A percentile compares a stretch with the other conserved stretches of the same genome.
Conservation (phyloP, 208 protist species). For the Acanthamoeba culbertsoni region DNA sequence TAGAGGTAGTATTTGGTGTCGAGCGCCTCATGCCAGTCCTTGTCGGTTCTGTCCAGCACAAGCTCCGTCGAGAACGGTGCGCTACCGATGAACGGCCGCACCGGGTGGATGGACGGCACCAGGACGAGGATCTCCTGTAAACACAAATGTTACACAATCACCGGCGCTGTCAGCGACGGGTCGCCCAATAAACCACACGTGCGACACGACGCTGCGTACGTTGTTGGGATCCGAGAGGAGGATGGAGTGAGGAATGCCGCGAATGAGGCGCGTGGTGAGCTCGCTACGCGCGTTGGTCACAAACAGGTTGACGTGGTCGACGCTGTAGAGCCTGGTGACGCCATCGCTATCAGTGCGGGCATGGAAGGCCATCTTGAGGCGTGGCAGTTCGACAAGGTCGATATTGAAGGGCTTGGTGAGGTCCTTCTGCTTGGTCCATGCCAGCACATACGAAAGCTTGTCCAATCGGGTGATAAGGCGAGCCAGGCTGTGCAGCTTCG, state of each 20-base stretch:
- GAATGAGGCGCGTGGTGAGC: slow-evolving; percentile 53
- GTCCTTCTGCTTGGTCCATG: slow-evolving; percentile 81
- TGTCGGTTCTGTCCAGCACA: slow-evolving; percentile 84
- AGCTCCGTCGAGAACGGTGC: slow-evolving; percentile 73
- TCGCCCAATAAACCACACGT: too few relatives aligned
- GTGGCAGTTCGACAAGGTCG: slow-evolving; percentile 88
- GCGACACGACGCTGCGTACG: neutral
- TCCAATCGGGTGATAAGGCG: slow-evolving; percentile 83
- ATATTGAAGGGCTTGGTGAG: slow-evolving; percentile 69
- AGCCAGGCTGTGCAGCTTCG: slow-evolving; percentile 68
- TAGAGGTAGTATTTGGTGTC: slow-evolving; percentile 90
- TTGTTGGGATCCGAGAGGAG: slow-evolving; percentile 67
- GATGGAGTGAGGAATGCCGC: slow-evolving; percentile 70
- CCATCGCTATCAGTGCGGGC: slow-evolving; percentile 79
- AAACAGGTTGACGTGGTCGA: slow-evolving; percentile 63
- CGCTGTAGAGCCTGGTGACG: slow-evolving; percentile 79
- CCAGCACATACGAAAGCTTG: slow-evolving; percentile 88
- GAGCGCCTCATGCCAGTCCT: slow-evolving; percentile 85
- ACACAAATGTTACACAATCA: too few relatives aligned
- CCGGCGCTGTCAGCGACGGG: too few relatives aligned
- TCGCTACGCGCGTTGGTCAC: slow-evolving; percentile 59
- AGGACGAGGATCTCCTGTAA: slow-evolving; percentile 56
- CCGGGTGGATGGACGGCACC: slow-evolving; percentile 59
- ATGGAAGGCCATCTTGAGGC: slow-evolving; percentile 87
- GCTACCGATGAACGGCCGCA: slow-evolving; percentile 62